Percentiles rank a stretch among this genome's conserved stretches.
Conservation (phyloP, 2,329 filamentous ascomycete species). For the Fusarium anguioides region DNA sequence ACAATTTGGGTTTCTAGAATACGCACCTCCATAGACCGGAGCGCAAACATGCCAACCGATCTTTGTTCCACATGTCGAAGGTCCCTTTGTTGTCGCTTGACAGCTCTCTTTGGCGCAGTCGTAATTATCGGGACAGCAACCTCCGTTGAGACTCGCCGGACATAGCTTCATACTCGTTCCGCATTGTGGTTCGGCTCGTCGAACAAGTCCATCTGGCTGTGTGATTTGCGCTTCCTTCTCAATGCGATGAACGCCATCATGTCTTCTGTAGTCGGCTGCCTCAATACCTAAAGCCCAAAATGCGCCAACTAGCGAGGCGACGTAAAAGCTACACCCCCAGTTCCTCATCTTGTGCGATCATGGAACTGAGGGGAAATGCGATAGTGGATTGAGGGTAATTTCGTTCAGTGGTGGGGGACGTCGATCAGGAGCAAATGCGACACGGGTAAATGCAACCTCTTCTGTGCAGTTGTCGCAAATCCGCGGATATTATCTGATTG, state of each 20-base stretch:
- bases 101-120: conserved; percentile 61
- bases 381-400: conserved; percentile 8
- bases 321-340: conserved; percentile 38
- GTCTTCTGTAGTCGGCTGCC: conserved; percentile 45
- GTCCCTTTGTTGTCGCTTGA: conserved; percentile 58
- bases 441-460: conserved; percentile 19
- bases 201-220: conserved; percentile 27
- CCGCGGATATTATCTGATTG: not conserved
- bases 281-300: conserved; percentile 34
- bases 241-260: conserved; percentile 48
- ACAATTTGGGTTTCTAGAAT: not conserved
- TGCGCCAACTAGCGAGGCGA: conserved; percentile 31
- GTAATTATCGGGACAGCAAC: conserved; percentile 62
- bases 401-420: conserved; percentile 16
- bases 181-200: conserved; percentile 41
- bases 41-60: conserved; percentile 57
- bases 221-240: conserved; percentile 46
- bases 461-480: conserved; percentile 10
- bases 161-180: conserved; percentile 49
- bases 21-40: conserved; percentile 50
- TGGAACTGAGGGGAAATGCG: conserved; percentile 31
- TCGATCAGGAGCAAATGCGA: conserved; percentile 25
- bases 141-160: conserved; percentile 55
- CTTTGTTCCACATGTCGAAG: conserved; percentile 53
- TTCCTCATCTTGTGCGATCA: conserved; percentile 36